These are phyloP conservation scores for Erythrophleum ivorense DNA, from an alignment of 331 rosid species.

Conservation along the genomic window DNA sequence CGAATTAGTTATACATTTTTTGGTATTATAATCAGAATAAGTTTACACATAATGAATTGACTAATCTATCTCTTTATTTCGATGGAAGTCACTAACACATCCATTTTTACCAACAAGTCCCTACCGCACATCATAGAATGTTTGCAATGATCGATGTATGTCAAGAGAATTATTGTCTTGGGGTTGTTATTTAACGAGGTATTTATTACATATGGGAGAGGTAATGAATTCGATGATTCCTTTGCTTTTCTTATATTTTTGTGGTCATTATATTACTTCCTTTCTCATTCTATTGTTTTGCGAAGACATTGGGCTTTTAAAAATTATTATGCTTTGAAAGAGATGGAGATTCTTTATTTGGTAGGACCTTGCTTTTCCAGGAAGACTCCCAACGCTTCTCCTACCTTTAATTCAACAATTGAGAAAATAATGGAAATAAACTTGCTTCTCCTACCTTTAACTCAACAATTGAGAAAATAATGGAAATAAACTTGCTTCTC, in stretches of 20 bases:
- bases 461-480: no score
- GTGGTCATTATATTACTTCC: background rate
- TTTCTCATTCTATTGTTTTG: background rate
- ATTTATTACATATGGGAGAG: no score
- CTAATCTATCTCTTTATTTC: no score
- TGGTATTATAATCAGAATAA: no score
- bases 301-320: background rate
- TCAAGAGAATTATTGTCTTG: background rate
- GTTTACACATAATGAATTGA: no score
- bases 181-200: background rate
- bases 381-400: no score
- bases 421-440: no score
- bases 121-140: background rate
- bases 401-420: no score
- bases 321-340: background rate
- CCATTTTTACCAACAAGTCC: background rate
- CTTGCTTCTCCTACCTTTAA: no score
- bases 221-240: background rate
- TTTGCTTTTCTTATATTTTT: background rate
- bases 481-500: no score
- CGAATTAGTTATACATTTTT: no score
- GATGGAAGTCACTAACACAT: background rate
- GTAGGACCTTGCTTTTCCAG: no score
- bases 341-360: background rate
- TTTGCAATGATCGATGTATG: background rate